Conservation (phyloP, 371 early-diverging fungal species). For the Sporodiniella umbellata region DNA sequence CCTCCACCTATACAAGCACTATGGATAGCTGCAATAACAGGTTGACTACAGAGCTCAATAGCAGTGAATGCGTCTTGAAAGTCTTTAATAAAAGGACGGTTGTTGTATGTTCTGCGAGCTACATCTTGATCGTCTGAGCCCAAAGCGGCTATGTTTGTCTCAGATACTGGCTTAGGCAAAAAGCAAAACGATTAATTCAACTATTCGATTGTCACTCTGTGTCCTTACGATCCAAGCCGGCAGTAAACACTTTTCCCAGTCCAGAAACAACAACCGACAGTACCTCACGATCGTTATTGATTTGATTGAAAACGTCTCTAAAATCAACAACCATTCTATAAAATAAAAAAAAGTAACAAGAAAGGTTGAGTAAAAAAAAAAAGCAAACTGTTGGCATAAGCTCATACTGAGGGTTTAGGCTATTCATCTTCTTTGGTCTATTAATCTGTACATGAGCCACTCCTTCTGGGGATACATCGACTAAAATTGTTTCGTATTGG, state of each 20-base stretch:
- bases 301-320: conserved; percentile 38
- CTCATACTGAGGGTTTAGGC: conserved; percentile 61
- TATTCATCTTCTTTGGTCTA: conserved; percentile 79
- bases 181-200: not conserved
- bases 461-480: conserved; percentile 50
- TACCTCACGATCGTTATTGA: conserved; percentile 64
- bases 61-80: conserved; percentile 71
- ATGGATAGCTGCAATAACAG: conserved; percentile 90
- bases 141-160: conserved; percentile 10
- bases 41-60: conserved; percentile 81
- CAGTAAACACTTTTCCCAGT: conserved; percentile 76
- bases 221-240: conserved; percentile 88
- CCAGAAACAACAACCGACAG: conserved; percentile 76
- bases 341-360: too few relatives aligned
- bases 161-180: conserved; percentile 15
- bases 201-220: conserved; percentile 12
- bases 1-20: conserved; percentile 89
- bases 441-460: conserved; percentile 84
- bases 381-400: not conserved
- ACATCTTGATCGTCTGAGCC: conserved; percentile 29
- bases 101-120: conserved; percentile 48
- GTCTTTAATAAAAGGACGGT: conserved; percentile 45
- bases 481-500: conserved; percentile 59
- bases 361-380: not conserved
- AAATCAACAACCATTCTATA: conserved; percentile 29